Percentiles rank a stretch among this genome's conserved stretches.
phyloP scores from a whole-genome alignment of 768 basidiomycete species.

The Ramaria rubella region DNA sequence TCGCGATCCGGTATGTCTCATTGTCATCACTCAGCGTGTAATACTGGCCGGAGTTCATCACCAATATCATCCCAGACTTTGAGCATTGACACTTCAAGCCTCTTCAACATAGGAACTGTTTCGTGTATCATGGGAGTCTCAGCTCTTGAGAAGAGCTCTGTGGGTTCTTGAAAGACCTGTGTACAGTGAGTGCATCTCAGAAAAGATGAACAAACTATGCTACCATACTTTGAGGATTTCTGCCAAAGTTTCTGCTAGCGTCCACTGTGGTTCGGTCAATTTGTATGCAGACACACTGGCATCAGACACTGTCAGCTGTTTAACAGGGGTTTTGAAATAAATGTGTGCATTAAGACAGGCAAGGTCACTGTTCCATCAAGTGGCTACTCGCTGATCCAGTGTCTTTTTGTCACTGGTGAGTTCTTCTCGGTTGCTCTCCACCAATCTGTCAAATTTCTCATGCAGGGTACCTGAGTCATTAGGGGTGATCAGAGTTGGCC shows the following conservation, averaged over 20 bases:
- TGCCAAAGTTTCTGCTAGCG: slow-evolving; percentile 19
- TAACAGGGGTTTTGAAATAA: slow-evolving; percentile 19
- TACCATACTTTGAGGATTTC: slow-evolving; percentile 21
- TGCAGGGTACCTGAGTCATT: slow-evolving; percentile 22
- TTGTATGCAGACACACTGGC: background rate
- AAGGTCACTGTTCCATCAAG: slow-evolving; percentile 28
- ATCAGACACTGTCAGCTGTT: slow-evolving; percentile 17
- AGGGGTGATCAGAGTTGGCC: no score
- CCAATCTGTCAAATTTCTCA: slow-evolving; percentile 22
- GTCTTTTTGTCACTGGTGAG: slow-evolving; percentile 11
- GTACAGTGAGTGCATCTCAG: background rate
- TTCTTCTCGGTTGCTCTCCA: slow-evolving; percentile 11
- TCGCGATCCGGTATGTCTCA: slow-evolving; percentile 20
- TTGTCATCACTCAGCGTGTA: slow-evolving; percentile 19
- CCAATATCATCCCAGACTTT: slow-evolving; percentile 1
- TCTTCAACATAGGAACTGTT: slow-evolving; percentile 15
- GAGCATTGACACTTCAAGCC: slow-evolving; percentile 8
- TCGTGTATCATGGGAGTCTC: slow-evolving; percentile 14
- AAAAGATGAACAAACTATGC: background rate
- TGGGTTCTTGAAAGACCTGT: slow-evolving; percentile 22
- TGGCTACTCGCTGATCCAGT: slow-evolving; percentile 23
- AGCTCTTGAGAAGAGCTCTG: slow-evolving; percentile 21
- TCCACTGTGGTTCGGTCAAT: slow-evolving; percentile 18
- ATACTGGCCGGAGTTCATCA: slow-evolving; percentile 14
- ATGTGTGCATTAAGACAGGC: slow-evolving; percentile 23